A percentile compares a stretch with the other conserved stretches of the same genome.
Conservation (phyloP, 768 basidiomycete genomes). For the Leccinum variicolor region DNA sequence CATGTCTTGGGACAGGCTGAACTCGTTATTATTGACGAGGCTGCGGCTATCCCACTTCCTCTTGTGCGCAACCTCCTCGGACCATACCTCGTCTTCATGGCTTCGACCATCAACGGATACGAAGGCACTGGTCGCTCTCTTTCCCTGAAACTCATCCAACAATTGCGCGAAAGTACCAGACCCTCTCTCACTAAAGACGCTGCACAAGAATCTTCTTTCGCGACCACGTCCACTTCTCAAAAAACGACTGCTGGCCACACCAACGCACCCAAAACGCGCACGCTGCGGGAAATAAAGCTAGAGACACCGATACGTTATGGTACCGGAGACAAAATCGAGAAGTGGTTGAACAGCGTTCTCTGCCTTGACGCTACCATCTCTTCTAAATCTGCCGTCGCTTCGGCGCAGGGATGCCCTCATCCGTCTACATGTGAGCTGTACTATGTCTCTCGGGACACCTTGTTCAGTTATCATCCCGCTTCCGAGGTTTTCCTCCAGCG, state of each 20-base stretch:
- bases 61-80: conserved; percentile 94
- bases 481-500: conserved; percentile 97
- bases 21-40: conserved; percentile 96
- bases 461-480: conserved; percentile 96
- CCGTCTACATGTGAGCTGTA: conserved; percentile 92
- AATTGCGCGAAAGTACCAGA: conserved; percentile 87
- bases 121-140: conserved; percentile 99
- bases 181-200: conserved; percentile 70
- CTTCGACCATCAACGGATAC: conserved; percentile 99
- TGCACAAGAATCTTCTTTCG: conserved; percentile 36
- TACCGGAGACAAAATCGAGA: conserved; percentile 83
- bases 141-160: conserved; percentile 95
- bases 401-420: conserved; percentile 83
- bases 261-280: conserved; percentile 59
- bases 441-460: conserved; percentile 92
- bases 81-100: conserved; percentile 95
- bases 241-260: conserved; percentile 48
- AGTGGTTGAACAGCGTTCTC: conserved; percentile 87
- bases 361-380: conserved; percentile 85
- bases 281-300: conserved; percentile 90
- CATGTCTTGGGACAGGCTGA: conserved; percentile 98
- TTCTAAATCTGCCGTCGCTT: conserved; percentile 36
- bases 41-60: conserved; percentile 95
- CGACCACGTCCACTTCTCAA: conserved; percentile 44
- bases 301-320: conserved; percentile 94